phyloP scores from a whole-genome alignment of 805 yeast genomes.

The Yamadazyma paraphyllophila region DNA sequence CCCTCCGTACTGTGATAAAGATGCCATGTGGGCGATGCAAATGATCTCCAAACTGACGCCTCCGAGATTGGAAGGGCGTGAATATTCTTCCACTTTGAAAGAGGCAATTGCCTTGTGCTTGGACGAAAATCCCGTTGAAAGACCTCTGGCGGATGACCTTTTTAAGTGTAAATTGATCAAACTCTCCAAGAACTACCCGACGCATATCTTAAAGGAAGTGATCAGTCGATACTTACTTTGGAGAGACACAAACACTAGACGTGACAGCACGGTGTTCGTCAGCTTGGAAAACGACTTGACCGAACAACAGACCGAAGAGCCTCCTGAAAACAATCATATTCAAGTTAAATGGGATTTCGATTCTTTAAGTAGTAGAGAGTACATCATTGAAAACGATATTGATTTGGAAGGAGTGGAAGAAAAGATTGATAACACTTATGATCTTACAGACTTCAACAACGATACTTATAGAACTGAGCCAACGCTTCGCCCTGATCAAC shows the following conservation, averaged over 20 bases:
- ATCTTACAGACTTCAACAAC: conserved; percentile 11
- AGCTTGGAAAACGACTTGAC: conserved; percentile 24
- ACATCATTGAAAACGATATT: conserved; percentile 69
- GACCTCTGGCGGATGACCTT: conserved; percentile 85
- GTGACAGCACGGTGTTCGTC: conserved; percentile 42
- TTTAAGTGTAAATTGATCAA: conserved; percentile 71
- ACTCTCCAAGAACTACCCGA: conserved; percentile 57
- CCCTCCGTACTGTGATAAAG: conserved; percentile 96
- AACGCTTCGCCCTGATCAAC: conserved; percentile 18
- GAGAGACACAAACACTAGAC: conserved; percentile 53
- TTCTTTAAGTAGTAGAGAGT: conserved; percentile 70
- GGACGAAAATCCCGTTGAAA: conserved; percentile 88
- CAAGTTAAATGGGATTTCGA: conserved; percentile 88
- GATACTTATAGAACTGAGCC: conserved; percentile 29
- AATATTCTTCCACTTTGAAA: conserved; percentile 70
- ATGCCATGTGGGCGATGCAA: conserved; percentile 92
- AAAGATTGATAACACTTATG: conserved; percentile 18
- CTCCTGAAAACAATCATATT: conserved; percentile 18
- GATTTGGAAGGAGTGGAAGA: conserved; percentile 35
- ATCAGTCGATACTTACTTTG: conserved; percentile 70
- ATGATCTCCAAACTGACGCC: conserved; percentile 91
- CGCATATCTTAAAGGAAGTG: conserved; percentile 64
- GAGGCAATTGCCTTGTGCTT: conserved; percentile 89
- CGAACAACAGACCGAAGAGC: conserved; percentile 12
- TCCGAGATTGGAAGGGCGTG: conserved; percentile 89